Base-by-base conservation (phyloP, 495 filamentous ascomycete species). In the Penicillium turbatum region DNA sequence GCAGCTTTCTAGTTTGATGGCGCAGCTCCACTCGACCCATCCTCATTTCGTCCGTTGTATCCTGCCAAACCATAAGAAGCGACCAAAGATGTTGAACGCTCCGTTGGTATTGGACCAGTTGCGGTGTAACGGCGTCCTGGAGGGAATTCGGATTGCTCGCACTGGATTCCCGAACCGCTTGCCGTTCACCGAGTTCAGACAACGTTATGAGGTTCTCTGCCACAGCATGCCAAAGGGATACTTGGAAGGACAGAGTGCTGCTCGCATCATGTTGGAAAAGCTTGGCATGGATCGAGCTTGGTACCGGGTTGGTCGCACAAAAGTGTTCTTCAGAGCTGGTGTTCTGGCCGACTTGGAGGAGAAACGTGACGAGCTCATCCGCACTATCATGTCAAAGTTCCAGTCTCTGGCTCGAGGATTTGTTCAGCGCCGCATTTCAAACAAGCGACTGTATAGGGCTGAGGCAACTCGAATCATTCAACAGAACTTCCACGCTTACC, bases 1-100 rank as follows among this genome's bases (percentile, higher is more conserved):
- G 61, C 93, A 97, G 59, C 77, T 99, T 9, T 89, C 89, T 1
- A 96, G 86, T 53, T 75, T 99, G 48, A 99, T 99, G 95, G 79
- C 79, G n/a, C 90, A 97, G 63, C 82, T 99, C 13, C 85, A 97
- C 63, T 91, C 87, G 0, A 99, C 95, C 3, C 95, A 99, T 67
- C 95, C 95, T 37, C 95, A 99, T 70, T 99, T 99, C 64, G 95
- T 97, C 2, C 86, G 95, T 21, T 99, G 95, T 63, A 99, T 99
- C 54, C 82, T 99, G 43, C 95, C 95, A 12, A 99, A 99, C 63
- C 93, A 99, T 76, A 95, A 92, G 72, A 99, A 99, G 68, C 80
- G 86, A n/a, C 89, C 95, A 2, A 97, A 97, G 72, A 87, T 90
- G 68, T 84, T 97, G 62, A 86, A 87, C 61, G 88, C 89, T 1